These are phyloP conservation scores for Taiozyma sp. DNA, from an alignment of 1,139 yeast species.

Conservation along the genomic window DNA sequence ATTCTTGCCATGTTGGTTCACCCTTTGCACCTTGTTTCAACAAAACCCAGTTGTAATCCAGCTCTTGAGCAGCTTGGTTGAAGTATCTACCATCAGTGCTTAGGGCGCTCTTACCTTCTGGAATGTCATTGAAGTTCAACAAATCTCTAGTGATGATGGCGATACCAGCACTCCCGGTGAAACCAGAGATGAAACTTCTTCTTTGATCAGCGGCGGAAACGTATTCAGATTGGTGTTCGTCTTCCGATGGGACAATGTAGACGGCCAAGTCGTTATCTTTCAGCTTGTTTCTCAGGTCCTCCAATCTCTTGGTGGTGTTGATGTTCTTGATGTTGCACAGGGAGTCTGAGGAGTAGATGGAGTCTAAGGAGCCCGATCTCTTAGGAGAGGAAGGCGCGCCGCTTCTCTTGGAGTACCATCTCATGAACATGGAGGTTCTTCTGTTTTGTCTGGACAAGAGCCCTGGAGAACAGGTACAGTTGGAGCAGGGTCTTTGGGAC, in stretches of 20 bases:
- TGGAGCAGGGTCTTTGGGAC: slow-evolving; percentile 46
- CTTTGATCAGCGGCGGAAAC: slow-evolving; percentile 77
- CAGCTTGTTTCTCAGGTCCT: slow-evolving; percentile 62
- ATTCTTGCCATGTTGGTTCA: slow-evolving; percentile 83
- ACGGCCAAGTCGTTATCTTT: slow-evolving; percentile 59
- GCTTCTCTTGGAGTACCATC: slow-evolving; percentile 30
- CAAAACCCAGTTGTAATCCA: slow-evolving; percentile 84
- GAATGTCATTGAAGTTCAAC: slow-evolving; percentile 33
- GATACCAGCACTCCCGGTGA: slow-evolving; percentile 93
- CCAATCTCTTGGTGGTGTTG: slow-evolving; percentile 56
- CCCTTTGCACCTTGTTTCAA: slow-evolving; percentile 74
- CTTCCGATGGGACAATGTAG: slow-evolving; percentile 86
- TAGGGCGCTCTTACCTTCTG: slow-evolving; percentile 58
- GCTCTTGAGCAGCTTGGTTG: slow-evolving; percentile 81
- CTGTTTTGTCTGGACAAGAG: slow-evolving; percentile 59
- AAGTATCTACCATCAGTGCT: slow-evolving; percentile 96
- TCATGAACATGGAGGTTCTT: slow-evolving; percentile 46
- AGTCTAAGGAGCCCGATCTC: slow-evolving; percentile 24
- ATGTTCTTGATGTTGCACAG: slow-evolving; percentile 35
- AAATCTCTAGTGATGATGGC: slow-evolving; percentile 79
- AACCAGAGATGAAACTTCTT: slow-evolving; percentile 80
- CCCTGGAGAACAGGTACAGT: slow-evolving; percentile 84
- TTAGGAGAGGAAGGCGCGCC: slow-evolving; percentile 14
- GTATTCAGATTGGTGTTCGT: slow-evolving; percentile 91
- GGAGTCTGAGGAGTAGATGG: slow-evolving; percentile 33